phyloP scores from a whole-genome alignment of 1,139 yeast genomes.

The Yamadazyma taylorii region DNA sequence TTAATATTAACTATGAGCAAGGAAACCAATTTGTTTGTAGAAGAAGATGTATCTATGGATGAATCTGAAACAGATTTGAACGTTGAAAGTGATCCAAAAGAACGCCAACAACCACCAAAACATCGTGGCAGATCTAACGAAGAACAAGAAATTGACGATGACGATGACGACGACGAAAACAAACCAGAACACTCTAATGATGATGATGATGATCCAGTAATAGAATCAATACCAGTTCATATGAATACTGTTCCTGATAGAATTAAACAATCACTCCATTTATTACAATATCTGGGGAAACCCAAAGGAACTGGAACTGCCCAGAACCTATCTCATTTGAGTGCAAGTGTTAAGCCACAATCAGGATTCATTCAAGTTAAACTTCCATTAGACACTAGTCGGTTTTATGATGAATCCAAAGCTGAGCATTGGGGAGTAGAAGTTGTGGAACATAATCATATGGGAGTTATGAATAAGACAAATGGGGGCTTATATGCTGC shows the following conservation, averaged over 20 bases:
- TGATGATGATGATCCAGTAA: conserved; percentile 69
- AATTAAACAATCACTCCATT: conserved; percentile 31
- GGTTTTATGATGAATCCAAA: conserved; percentile 65
- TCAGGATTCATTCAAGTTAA: conserved; percentile 63
- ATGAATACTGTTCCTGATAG: conserved; percentile 26
- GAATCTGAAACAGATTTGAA: conserved; percentile 16
- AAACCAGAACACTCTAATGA: too few species aligned
- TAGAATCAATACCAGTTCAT: conserved; percentile 71
- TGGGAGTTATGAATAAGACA: conserved; percentile 63
- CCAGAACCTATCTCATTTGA: conserved; percentile 33
- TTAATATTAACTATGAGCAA: too few species aligned
- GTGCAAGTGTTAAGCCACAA: conserved; percentile 60
- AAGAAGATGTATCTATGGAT: conserved; percentile 8
- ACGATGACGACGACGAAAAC: conserved; percentile 10
- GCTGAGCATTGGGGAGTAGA: conserved; percentile 63
- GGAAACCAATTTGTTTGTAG: conserved; percentile 10
- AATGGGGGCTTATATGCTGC: conserved; percentile 52
- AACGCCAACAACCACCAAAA: conserved; percentile 8
- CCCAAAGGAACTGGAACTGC: conserved; percentile 37
- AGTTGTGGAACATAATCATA: conserved; percentile 58
- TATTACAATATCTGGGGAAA: conserved; percentile 73
- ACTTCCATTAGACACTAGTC: conserved; percentile 62
- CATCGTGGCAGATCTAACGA: too few species aligned
- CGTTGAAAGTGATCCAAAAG: conserved; percentile 6
- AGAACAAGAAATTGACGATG: conserved; percentile 6